Percentiles rank a stretch among this genome's conserved stretches.
These are phyloP conservation scores for Acephala macrosclerotiorum DNA, from an alignment of 2,329 filamentous ascomycete genomes.

Conservation along the genomic window DNA sequence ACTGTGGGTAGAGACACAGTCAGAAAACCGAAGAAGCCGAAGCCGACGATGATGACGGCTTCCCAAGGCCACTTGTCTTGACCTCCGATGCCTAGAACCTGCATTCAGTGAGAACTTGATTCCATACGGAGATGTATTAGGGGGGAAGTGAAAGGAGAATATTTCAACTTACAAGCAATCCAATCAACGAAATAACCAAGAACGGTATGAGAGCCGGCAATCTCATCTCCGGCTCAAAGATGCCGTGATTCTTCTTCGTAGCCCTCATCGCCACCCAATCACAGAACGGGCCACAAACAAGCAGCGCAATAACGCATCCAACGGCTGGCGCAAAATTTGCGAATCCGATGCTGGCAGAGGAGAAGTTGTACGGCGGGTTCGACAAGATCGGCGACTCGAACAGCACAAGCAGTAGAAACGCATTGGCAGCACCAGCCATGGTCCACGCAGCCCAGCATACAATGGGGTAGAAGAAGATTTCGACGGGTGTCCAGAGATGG, in stretches of 20 bases:
- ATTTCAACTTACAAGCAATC: not conserved
- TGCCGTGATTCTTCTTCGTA: not conserved
- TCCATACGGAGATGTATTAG: no score
- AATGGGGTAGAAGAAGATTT: not conserved
- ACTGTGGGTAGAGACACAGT: not conserved
- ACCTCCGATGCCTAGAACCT: not conserved
- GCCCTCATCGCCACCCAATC: not conserved
- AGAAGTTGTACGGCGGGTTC: not conserved
- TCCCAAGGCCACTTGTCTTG: not conserved
- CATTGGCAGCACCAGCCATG: not conserved
- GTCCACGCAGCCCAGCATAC: not conserved
- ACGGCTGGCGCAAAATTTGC: not conserved
- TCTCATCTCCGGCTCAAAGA: not conserved
- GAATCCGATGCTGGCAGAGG: not conserved
- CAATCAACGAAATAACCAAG: not conserved
- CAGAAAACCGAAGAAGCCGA: not conserved
- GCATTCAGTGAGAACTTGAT: not conserved
- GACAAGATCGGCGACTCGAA: not conserved
- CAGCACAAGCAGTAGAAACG: not conserved
- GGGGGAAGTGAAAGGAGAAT: no score
- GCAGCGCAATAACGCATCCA: not conserved
- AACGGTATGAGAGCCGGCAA: not conserved
- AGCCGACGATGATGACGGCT: not conserved
- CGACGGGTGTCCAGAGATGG: not conserved
- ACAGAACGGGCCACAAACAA: not conserved